Evolutionary conservation across 1,284 basidiomycete species (phyloP), one percentile per base, ranked within the genome.

Genomic region (Dichomitus squalens): DNA sequence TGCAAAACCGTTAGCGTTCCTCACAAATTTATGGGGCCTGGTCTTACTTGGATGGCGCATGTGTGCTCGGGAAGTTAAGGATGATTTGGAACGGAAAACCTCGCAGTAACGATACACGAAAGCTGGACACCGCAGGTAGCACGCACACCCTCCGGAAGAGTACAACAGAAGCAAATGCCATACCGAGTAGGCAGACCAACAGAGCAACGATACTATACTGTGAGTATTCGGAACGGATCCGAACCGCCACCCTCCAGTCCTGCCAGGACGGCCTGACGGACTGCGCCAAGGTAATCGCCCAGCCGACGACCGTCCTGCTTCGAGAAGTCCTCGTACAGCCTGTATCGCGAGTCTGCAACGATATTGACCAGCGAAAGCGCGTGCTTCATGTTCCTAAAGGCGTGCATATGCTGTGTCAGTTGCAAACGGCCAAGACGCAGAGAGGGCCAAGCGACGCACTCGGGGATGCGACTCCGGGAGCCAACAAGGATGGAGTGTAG

Each of bases 271-370:
- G 90, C 90, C 61, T 83, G 81, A 46, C 89, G 76, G 16, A 96
- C 84, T 6, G 82, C 82, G 1, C 79, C 79, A 31, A 97, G 73
- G 68, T 95, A 96, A 60, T 88, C 86, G 7, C 79, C 80, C 48
- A 96, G 69, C 53, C 79, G 70, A 61, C 79, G 68, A 12, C 82
- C 84, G 27, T 82, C 79, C 55, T 81, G 77, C 50, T 79, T 79
- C 25, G 90, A 79, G 72, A 98, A 97, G 70, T 95, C 94, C 60
- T 92, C 86, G 70, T 95, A 97, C 25, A 98, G 75, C 66, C 86
- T 86, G 73, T 93, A 91, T 44, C 92, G 82, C 63, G 93, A 93
- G 72, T 96, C 93, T 0, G 95, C 96, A 1, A 99, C 89, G 33
- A 93, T 78, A 65, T 91, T 94, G 14, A 87, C 86, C 2, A 99